phyloP scores from a whole-genome alignment of 257 asterid genomes.

The Forsythia viridissima region DNA sequence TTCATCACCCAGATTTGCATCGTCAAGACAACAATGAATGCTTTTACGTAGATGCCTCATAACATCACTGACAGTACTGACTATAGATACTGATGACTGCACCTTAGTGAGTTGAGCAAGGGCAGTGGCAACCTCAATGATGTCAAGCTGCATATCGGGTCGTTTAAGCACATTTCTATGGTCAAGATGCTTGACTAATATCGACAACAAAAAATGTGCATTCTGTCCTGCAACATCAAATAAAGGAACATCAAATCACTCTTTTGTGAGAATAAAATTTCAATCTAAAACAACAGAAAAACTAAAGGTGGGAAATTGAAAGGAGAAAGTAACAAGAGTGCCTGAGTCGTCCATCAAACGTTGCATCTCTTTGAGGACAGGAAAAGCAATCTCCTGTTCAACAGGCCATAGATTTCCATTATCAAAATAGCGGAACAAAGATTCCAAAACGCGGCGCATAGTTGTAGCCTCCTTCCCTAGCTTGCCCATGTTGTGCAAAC shows the following conservation, averaged over 20 bases:
- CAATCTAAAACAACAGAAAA: slow-evolving; percentile 5
- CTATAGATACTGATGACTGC: slow-evolving; percentile 74
- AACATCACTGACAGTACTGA: slow-evolving; percentile 83
- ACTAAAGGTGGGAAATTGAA: slow-evolving; percentile 18
- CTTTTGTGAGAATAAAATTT: background rate
- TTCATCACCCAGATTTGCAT: slow-evolving; percentile 72
- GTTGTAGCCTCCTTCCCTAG: slow-evolving; percentile 97
- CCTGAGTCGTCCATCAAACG: slow-evolving; percentile 86
- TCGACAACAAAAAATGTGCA: slow-evolving; percentile 78
- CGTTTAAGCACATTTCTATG: slow-evolving; percentile 84
- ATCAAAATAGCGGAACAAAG: slow-evolving; percentile 84
- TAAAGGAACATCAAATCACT: background rate
- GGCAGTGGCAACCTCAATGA: slow-evolving; percentile 69
- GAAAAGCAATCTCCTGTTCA: slow-evolving; percentile 74
- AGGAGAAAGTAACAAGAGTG: background rate
- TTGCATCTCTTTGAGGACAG: slow-evolving; percentile 92
- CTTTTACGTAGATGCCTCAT: slow-evolving; percentile 96
- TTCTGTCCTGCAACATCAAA: slow-evolving; percentile 65
- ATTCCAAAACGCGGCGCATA: slow-evolving; percentile 96
- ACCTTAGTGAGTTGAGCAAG: slow-evolving; percentile 72
- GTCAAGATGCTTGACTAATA: slow-evolving; percentile 91
- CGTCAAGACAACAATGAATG: slow-evolving; percentile 79
- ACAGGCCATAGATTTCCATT: slow-evolving; percentile 74
- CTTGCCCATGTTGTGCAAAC: slow-evolving; percentile 91
- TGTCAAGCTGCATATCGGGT: slow-evolving; percentile 91